These are phyloP conservation scores for Eucalyptus polyanthemos DNA, from an alignment of 345 rosid species.

Conservation along the genomic window DNA sequence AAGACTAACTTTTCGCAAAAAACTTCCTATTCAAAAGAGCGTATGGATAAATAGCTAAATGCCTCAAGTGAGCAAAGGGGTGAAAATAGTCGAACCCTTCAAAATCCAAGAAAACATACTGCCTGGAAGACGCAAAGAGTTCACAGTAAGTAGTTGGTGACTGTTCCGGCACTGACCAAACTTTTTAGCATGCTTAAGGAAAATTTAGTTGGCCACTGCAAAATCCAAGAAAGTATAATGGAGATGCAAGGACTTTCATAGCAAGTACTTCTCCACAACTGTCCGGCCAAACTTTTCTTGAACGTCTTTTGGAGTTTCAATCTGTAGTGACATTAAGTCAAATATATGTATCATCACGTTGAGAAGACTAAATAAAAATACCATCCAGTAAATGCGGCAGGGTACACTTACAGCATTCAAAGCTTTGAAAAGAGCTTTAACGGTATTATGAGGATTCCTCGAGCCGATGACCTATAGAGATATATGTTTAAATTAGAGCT, in stretches of 20 bases:
- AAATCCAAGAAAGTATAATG: neutral
- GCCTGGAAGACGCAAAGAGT: neutral
- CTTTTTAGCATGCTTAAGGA: neutral
- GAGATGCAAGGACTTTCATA: conserved; percentile 1
- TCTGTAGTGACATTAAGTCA: conserved; percentile 14
- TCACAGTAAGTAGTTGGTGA: neutral
- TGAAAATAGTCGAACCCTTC: neutral
- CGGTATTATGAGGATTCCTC: conserved; percentile 89
- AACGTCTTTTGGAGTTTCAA: conserved; percentile 90
- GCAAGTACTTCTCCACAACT: conserved; percentile 76
- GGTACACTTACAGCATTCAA: conserved; percentile 71
- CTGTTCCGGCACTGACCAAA: neutral
- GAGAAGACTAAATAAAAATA: neutral
- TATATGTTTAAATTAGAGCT: neutral
- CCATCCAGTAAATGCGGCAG: neutral
- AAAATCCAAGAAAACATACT: neutral
- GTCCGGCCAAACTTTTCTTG: conserved; percentile 92
- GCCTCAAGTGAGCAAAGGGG: neutral
- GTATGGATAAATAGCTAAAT: neutral
- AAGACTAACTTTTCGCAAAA: neutral
- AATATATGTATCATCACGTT: neutral
- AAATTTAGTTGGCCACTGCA: neutral
- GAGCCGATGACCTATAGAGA: conserved; percentile 70
- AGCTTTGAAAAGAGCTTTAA: conserved; percentile 86
- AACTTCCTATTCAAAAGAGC: neutral